phyloP scores from a whole-genome alignment of 1,139 yeast species.

The Zygosaccharomyces pseudobailii region DNA sequence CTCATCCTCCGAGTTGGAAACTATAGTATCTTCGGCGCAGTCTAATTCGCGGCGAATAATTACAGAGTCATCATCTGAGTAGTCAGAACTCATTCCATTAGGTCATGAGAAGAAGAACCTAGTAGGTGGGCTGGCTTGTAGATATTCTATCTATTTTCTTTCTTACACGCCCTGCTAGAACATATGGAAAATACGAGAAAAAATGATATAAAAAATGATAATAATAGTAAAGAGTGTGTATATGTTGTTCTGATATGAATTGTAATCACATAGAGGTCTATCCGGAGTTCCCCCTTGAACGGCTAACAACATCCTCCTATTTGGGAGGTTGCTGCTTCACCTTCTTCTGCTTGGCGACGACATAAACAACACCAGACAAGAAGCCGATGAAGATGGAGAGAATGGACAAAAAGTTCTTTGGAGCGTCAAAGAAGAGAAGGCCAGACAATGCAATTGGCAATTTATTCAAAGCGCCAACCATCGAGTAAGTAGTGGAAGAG shows the following conservation, averaged over 20 bases:
- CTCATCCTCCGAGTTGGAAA: not conserved
- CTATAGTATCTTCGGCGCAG: not conserved
- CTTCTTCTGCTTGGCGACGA: slow-evolving; percentile 81
- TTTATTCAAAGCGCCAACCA: slow-evolving; percentile 99
- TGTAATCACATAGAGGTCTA: not conserved
- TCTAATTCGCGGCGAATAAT: not conserved
- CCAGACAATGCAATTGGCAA: slow-evolving; percentile 96
- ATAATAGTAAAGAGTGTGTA: not conserved
- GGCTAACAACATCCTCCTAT: not conserved
- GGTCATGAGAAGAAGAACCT: not conserved
- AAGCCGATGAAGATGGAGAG: slow-evolving; percentile 89
- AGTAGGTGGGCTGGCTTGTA: too few relatives aligned
- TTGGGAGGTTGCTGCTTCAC: slow-evolving; percentile 35
- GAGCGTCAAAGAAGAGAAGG: slow-evolving; percentile 87
- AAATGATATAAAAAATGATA: too few relatives aligned
- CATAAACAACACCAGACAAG: slow-evolving; percentile 89
- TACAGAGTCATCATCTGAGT: not conserved
- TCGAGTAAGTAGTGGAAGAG: slow-evolving; percentile 94
- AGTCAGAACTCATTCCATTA: not conserved
- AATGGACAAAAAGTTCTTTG: slow-evolving; percentile 87
- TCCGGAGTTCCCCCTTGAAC: not conserved
- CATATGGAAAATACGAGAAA: not conserved
- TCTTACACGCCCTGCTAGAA: not conserved
- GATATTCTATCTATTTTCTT: too few relatives aligned
- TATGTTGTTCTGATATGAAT: not conserved